Conservation (phyloP, 805 yeast species). For the Candida vaughaniae region DNA sequence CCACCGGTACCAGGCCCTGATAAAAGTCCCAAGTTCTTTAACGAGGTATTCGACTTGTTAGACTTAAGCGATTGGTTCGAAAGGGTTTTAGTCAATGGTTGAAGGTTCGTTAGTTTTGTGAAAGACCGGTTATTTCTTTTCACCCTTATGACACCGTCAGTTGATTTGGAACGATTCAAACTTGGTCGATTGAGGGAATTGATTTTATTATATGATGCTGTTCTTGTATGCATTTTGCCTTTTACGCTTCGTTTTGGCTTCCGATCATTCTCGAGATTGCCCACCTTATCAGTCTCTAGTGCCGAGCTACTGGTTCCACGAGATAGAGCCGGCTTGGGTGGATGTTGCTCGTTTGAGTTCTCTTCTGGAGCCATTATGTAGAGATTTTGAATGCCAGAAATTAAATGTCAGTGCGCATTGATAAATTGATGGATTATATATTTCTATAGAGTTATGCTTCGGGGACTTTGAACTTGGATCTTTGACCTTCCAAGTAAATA, state of each 20-base stretch:
- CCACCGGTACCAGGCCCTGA: constrained; percentile 19
- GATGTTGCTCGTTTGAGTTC: too few species aligned
- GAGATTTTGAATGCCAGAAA: too few species aligned
- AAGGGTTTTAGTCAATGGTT: constrained; percentile 35
- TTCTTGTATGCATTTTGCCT: constrained; percentile 20
- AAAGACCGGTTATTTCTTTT: constrained; percentile 35
- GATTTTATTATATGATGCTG: constrained; percentile 27
- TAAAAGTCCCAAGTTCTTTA: constrained; percentile 26
- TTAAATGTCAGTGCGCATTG: too few species aligned
- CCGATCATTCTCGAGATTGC: neutral
- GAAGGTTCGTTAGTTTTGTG: constrained; percentile 34
- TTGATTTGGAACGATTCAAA: constrained; percentile 39
- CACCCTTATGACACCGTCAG: constrained; percentile 35
- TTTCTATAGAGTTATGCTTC: constrained; percentile 19
- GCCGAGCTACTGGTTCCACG: neutral
- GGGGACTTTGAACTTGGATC: constrained; percentile 53
- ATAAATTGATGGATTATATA: too few species aligned
- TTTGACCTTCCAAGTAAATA: constrained; percentile 71
- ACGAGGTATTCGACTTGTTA: constrained; percentile 31
- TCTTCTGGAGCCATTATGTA: constrained; percentile 6
- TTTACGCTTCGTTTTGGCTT: constrained; percentile 2
- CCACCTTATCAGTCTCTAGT: neutral
- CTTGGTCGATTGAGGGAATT: constrained; percentile 23
- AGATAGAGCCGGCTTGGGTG: neutral
- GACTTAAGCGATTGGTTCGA: constrained; percentile 30